Percentiles rank a stretch among this genome's conserved stretches.
These are phyloP conservation scores for Rhododendron molle DNA, from an alignment of 148 eudicot species.

Conservation along the genomic window DNA sequence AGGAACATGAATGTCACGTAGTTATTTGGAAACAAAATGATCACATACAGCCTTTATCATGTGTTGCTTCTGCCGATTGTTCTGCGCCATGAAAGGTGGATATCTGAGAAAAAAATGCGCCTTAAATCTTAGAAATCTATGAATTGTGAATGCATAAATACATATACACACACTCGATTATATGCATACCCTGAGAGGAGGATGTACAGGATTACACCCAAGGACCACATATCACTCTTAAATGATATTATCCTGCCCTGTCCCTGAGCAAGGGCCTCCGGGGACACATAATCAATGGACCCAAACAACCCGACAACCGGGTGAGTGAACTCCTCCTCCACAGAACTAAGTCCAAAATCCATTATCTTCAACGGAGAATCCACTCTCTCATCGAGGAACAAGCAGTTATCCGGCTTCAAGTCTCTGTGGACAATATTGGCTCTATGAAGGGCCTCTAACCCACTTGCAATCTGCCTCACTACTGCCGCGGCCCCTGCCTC, in stretches of 20 bases:
- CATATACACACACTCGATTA: not conserved
- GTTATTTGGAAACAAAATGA: not conserved
- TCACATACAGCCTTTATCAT: constrained; percentile 44
- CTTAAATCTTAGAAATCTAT: not conserved
- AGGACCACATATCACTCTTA: constrained; percentile 49
- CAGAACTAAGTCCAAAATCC: constrained; percentile 59
- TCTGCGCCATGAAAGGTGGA: constrained; percentile 47
- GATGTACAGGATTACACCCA: constrained; percentile 49
- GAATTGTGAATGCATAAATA: not conserved
- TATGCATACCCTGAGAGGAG: constrained; percentile 47
- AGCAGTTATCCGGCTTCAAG: constrained; percentile 53
- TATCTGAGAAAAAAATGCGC: constrained; percentile 24
- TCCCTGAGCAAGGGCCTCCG: constrained; percentile 39
- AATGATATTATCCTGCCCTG: constrained; percentile 14
- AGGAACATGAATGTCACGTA: not conserved
- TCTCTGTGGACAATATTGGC: constrained; percentile 44
- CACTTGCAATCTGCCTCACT: constrained; percentile 37
- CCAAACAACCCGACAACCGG: constrained; percentile 57
- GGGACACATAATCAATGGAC: constrained; percentile 53
- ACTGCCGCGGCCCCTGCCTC: constrained; percentile 46
- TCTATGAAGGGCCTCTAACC: constrained; percentile 36
- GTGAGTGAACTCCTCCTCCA: constrained; percentile 45
- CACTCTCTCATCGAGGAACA: constrained; percentile 32
- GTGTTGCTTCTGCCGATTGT: constrained; percentile 47
- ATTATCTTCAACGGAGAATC: constrained; percentile 43